phyloP scores from a whole-genome alignment of 441 rosid species.

The Breynia disticha region DNA sequence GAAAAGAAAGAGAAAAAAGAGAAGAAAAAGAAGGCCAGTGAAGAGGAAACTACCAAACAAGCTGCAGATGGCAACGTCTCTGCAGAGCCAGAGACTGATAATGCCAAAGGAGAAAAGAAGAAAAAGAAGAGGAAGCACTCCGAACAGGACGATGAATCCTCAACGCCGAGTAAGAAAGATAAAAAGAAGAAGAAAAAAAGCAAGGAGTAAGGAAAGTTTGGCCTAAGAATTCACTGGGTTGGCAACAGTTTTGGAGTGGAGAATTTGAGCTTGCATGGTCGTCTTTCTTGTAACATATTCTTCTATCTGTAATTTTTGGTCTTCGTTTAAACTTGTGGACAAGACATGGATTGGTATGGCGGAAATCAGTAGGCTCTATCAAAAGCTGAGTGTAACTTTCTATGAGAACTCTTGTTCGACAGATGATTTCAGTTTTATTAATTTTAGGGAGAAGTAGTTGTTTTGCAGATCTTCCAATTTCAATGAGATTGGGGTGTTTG shows the following conservation, averaged over 20 bases:
- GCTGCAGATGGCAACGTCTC: too few relatives aligned
- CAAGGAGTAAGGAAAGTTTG: constrained; percentile 19
- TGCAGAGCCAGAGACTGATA: constrained; percentile 10
- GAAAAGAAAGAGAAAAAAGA: constrained; percentile 19
- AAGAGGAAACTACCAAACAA: constrained; percentile 21
- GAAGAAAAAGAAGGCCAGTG: constrained; percentile 47
- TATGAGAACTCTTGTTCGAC: too few relatives aligned
- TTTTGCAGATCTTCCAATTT: too few relatives aligned
- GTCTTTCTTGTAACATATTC: neutral
- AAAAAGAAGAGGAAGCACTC: constrained; percentile 60
- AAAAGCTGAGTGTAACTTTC: neutral
- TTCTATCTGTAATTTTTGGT: neutral
- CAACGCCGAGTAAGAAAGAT: constrained; percentile 35
- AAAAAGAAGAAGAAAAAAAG: constrained; percentile 48
- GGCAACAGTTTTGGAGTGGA: constrained; percentile 22
- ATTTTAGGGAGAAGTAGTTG: too few relatives aligned
- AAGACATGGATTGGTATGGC: neutral
- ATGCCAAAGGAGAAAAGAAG: constrained; percentile 25
- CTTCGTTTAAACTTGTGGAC: neutral
- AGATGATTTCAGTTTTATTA: too few relatives aligned
- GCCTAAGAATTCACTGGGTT: neutral
- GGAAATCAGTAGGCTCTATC: neutral
- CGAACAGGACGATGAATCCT: constrained; percentile 35
- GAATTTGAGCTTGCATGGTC: neutral
- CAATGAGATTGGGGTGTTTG: too few relatives aligned